phyloP scores from a whole-genome alignment of 164 flowering plant species.

The Nelumbo lutea region DNA sequence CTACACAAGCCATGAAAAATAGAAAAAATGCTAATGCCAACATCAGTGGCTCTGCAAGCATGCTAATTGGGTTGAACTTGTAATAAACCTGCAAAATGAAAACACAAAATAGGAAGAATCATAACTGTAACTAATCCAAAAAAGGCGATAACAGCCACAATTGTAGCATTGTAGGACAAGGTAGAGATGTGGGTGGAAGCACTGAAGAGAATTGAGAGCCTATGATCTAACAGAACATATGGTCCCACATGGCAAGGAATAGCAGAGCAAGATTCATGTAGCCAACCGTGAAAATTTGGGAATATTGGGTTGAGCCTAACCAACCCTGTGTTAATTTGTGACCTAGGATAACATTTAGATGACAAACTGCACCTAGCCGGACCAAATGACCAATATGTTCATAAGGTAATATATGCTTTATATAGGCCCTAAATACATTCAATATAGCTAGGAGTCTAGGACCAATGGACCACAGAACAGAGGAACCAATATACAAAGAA shows the following conservation, averaged over 20 bases:
- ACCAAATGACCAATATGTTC: not conserved
- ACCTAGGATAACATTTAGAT: not conserved
- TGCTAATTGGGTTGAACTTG: slow-evolving; percentile 74
- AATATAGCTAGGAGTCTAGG: too few relatives aligned
- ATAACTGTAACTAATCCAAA: not conserved
- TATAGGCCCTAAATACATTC: not conserved
- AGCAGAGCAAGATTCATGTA: too few relatives aligned
- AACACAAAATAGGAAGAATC: not conserved
- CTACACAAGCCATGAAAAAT: slow-evolving; percentile 59
- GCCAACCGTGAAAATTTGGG: too few relatives aligned
- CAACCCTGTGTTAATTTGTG: not conserved
- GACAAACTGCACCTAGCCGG: not conserved
- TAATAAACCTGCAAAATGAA: slow-evolving; percentile 73
- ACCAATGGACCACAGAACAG: too few relatives aligned
- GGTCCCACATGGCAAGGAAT: too few relatives aligned
- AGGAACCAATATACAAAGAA: too few relatives aligned
- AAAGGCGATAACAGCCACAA: not conserved
- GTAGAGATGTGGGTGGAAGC: not conserved
- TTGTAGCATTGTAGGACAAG: not conserved
- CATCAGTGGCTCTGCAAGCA: slow-evolving; percentile 96
- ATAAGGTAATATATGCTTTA: not conserved
- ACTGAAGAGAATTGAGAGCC: too few relatives aligned
- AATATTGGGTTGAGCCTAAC: too few relatives aligned
- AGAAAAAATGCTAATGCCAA: slow-evolving; percentile 63
- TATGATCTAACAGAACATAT: too few relatives aligned